Percentiles rank a stretch among this genome's conserved stretches.
These are phyloP conservation scores for Leccinum longicurvipes DNA, from an alignment of 768 basidiomycete species.

Conservation along the genomic window DNA sequence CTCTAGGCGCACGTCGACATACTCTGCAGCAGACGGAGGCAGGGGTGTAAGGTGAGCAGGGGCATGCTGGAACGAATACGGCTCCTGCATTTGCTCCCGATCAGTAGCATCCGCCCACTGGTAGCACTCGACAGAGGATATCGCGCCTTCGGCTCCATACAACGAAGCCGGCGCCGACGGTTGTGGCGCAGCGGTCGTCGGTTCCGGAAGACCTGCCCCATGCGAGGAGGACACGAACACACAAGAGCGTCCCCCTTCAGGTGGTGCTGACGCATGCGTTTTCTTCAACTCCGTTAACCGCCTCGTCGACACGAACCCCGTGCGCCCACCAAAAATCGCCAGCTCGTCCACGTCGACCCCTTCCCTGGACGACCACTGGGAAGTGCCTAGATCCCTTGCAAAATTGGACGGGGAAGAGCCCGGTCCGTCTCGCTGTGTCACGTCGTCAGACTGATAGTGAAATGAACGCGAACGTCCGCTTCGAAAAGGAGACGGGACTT, in stretches of 20 bases:
- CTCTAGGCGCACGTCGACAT: not conserved
- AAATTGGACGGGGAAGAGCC: slow-evolving; percentile 27
- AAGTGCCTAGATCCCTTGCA: slow-evolving; percentile 25
- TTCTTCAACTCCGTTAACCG: slow-evolving; percentile 22
- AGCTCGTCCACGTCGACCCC: slow-evolving; percentile 61
- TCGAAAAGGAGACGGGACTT: slow-evolving; percentile 12
- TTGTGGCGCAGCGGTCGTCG: not conserved
- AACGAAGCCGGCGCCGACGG: not conserved
- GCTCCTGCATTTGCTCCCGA: slow-evolving; percentile 11
- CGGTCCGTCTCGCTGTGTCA: slow-evolving; percentile 7
- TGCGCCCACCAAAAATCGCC: slow-evolving; percentile 66
- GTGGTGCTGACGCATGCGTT: not conserved
- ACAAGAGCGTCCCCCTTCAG: slow-evolving; percentile 7
- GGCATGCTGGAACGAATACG: not conserved
- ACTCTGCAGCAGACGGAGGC: slow-evolving; percentile 4
- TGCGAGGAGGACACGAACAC: not conserved
- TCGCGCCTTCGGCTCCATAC: slow-evolving; percentile 17
- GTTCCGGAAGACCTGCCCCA: not conserved
- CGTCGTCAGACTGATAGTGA: slow-evolving; percentile 25
- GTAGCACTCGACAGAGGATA: slow-evolving; percentile 14
- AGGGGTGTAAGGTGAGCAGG: not conserved
- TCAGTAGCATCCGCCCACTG: slow-evolving; percentile 15
- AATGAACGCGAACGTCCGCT: slow-evolving; percentile 4
- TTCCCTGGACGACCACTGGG: slow-evolving; percentile 49
- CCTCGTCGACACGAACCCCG: slow-evolving; percentile 54